Percentiles rank a stretch among this genome's conserved stretches.
These are phyloP conservation scores for Microdochium paspali DNA, from an alignment of 2,329 filamentous ascomycete species.

Conservation along the genomic window DNA sequence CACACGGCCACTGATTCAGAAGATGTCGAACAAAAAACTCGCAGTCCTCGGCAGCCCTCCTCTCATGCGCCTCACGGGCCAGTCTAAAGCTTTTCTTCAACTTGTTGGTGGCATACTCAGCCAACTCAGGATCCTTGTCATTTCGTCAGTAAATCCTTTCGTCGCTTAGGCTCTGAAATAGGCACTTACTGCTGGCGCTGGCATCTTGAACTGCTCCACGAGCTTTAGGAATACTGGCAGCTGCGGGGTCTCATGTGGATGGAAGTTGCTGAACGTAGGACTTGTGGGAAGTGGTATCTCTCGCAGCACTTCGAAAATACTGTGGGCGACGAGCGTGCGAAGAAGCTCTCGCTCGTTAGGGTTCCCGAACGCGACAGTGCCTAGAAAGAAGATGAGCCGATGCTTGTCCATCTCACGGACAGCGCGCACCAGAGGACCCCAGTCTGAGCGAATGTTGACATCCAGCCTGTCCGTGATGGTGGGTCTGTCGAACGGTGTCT, in stretches of 20 bases:
- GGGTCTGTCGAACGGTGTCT: constrained; percentile 8
- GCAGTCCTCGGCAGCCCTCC: constrained; percentile 21
- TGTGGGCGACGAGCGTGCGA: constrained; percentile 30
- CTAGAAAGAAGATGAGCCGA: constrained; percentile 15
- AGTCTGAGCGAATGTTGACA: constrained; percentile 11
- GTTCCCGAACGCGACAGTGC: constrained; percentile 13
- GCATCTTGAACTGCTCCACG: constrained; percentile 18
- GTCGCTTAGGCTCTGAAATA: constrained; percentile 10
- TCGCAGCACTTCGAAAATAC: constrained; percentile 27
- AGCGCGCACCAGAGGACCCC: constrained; percentile 13
- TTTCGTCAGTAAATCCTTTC: constrained; percentile 3
- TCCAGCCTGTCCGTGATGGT: constrained; percentile 12
- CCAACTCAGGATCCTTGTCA: constrained; percentile 6
- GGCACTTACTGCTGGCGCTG: constrained; percentile 11
- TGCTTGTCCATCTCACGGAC: constrained; percentile 7
- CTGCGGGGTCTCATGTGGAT: constrained; percentile 19
- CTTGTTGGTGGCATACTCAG: constrained; percentile 17
- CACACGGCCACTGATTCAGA: constrained; percentile 33
- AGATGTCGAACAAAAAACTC: constrained; percentile 28
- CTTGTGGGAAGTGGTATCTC: constrained; percentile 23
- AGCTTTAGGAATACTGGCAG: constrained; percentile 18
- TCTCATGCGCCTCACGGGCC: constrained; percentile 17
- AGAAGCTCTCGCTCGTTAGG: constrained; percentile 13
- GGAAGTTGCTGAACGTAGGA: constrained; percentile 24
- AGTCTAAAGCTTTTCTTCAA: constrained; percentile 19